These are phyloP conservation scores for Pseudogymnoascus sp. DNA, from an alignment of 2,329 filamentous ascomycete genomes.

Conservation along the genomic window DNA sequence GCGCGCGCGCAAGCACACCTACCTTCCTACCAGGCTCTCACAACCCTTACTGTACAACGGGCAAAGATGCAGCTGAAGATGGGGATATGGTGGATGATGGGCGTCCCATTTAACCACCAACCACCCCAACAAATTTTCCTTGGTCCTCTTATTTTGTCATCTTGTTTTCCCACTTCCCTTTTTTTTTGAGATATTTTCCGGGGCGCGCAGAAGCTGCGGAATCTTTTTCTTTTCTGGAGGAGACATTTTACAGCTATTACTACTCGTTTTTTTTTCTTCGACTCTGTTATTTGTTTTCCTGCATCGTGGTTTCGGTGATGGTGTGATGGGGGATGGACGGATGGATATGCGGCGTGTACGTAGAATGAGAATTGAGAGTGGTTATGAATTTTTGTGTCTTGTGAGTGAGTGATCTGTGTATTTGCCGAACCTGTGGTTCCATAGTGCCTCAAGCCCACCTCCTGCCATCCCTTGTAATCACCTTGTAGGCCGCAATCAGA, in stretches of 20 bases:
- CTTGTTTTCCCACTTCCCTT: background rate
- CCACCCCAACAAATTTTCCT: background rate
- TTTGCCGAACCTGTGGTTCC: background rate
- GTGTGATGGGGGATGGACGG: background rate
- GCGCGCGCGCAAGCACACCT: background rate
- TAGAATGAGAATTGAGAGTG: constrained; percentile 1
- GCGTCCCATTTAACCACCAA: background rate
- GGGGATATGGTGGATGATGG: no score
- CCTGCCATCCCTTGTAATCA: background rate
- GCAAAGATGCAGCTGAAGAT: no score
- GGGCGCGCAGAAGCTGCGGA: background rate
- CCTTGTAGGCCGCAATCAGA: background rate
- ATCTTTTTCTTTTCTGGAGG: background rate
- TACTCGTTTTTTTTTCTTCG: background rate
- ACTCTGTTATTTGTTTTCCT: background rate
- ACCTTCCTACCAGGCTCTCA: background rate
- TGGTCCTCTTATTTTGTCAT: background rate
- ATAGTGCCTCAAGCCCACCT: background rate
- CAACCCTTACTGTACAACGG: background rate
- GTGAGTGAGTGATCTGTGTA: background rate
- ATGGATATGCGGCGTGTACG: background rate
- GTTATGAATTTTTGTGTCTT: background rate
- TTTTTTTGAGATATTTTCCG: background rate
- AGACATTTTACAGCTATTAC: background rate
- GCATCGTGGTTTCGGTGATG: background rate